Percentiles rank a stretch among this genome's conserved stretches.
Conservation (phyloP, 148 eudicot species). For the Fagopyrum esculentum region DNA sequence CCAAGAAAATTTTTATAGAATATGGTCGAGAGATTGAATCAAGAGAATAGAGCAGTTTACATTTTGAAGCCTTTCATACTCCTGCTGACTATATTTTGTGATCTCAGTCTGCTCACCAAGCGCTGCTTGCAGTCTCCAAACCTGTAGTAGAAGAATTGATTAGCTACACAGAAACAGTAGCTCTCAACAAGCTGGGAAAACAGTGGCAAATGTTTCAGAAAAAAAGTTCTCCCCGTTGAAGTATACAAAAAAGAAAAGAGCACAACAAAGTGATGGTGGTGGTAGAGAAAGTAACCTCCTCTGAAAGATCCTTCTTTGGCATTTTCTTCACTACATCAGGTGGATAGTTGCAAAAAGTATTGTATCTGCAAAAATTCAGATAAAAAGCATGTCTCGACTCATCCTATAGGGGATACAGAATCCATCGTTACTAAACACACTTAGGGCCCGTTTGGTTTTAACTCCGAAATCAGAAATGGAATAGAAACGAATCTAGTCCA, state of each 20-base stretch:
- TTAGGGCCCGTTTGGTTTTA: too few relatives aligned
- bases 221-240: background rate
- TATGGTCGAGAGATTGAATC: background rate
- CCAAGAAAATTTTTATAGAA: background rate
- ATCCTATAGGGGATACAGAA: too few relatives aligned
- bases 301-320: slow-evolving; percentile 13
- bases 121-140: slow-evolving; percentile 97
- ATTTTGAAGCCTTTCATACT: slow-evolving; percentile 84
- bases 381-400: too few relatives aligned
- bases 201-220: background rate
- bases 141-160: slow-evolving; percentile 30
- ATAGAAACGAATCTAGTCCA: too few relatives aligned
- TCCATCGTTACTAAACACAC: too few relatives aligned
- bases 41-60: slow-evolving; percentile 31
- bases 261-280: background rate
- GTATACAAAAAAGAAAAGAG: background rate
- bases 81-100: slow-evolving; percentile 80
- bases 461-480: too few relatives aligned
- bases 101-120: slow-evolving; percentile 93
- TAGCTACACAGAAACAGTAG: background rate
- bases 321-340: slow-evolving; percentile 14
- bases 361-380: slow-evolving; percentile 5
- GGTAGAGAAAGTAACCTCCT: background rate
- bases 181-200: background rate
- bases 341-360: slow-evolving; percentile 11